Evolutionary conservation across 495 filamentous ascomycete genomes (phyloP).

Genomic region (Lophiotrema nucula): DNA sequence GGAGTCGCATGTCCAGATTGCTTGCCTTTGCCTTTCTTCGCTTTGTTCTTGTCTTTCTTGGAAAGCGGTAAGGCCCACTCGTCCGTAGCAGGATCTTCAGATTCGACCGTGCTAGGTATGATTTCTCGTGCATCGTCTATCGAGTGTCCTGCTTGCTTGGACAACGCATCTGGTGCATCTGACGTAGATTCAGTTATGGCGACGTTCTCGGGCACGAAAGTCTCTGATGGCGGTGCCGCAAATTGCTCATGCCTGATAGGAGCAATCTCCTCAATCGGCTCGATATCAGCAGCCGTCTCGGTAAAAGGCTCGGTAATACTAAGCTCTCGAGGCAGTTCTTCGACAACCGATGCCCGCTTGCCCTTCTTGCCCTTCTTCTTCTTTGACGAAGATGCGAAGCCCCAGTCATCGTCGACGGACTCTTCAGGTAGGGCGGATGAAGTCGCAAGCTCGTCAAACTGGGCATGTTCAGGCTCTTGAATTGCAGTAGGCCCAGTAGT

Average conservation of each 20-base stretch:
- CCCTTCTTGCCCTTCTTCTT: constrained; percentile 15
- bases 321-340: constrained; percentile 1
- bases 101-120: too few species aligned
- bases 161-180: neutral
- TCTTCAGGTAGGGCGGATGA: neutral
- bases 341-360: constrained; percentile 9
- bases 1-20: constrained; percentile 18
- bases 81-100: neutral
- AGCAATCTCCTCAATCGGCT: neutral
- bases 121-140: too few species aligned
- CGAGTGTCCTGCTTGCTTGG: too few species aligned
- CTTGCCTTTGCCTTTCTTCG: constrained; percentile 31
- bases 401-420: neutral
- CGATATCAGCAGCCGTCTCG: neutral
- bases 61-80: constrained; percentile 9
- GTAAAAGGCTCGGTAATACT: neutral
- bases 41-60: constrained; percentile 21
- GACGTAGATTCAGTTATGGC: too few species aligned
- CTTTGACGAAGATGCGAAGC: neutral
- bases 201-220: neutral
- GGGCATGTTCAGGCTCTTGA: too few species aligned
- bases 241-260: neutral
- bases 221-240: neutral
- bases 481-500: too few species aligned
- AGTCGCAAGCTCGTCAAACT: too few species aligned